Percentiles rank a stretch among this genome's conserved stretches.
Evolutionary conservation across 208 protist species (phyloP).

Genomic region (Zelonia costaricensis): DNA sequence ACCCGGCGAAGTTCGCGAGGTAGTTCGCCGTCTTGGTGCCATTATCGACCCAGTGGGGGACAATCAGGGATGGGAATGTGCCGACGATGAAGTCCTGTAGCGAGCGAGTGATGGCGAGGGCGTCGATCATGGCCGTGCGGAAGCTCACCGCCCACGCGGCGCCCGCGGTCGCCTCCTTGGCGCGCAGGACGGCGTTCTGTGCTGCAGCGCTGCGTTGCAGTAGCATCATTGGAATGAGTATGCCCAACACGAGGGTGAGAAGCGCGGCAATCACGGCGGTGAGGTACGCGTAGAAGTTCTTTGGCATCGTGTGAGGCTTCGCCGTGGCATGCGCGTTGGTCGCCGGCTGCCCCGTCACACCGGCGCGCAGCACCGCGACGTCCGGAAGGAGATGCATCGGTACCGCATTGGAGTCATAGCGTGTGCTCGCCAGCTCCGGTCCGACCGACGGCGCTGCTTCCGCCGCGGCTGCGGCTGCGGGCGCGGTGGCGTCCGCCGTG

Average conservation of each 20-base stretch:
- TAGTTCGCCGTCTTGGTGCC: background rate
- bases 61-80: conserved; percentile 29
- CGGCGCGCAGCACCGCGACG: too few relatives aligned
- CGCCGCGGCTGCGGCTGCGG: too few relatives aligned
- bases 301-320: conserved; percentile 16
- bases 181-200: background rate
- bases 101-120: conserved; percentile 23
- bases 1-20: background rate
- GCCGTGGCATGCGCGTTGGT: too few relatives aligned
- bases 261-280: conserved; percentile 20
- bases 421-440: too few relatives aligned
- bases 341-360: too few relatives aligned
- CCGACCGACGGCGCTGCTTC: too few relatives aligned
- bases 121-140: conserved; percentile 37
- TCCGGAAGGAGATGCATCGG: too few relatives aligned
- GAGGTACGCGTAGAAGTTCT: conserved; percentile 35
- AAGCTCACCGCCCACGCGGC: conserved; percentile 33
- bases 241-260: conserved; percentile 30
- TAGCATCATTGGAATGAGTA: conserved; percentile 39
- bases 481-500: too few relatives aligned
- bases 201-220: conserved; percentile 10
- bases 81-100: conserved; percentile 56
- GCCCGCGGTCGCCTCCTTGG: conserved; percentile 13
- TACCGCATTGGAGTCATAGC: too few relatives aligned
- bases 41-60: conserved; percentile 8